phyloP scores from a whole-genome alignment of 176 grass and related monocot species.

The Eremochloa ophiuroides region DNA sequence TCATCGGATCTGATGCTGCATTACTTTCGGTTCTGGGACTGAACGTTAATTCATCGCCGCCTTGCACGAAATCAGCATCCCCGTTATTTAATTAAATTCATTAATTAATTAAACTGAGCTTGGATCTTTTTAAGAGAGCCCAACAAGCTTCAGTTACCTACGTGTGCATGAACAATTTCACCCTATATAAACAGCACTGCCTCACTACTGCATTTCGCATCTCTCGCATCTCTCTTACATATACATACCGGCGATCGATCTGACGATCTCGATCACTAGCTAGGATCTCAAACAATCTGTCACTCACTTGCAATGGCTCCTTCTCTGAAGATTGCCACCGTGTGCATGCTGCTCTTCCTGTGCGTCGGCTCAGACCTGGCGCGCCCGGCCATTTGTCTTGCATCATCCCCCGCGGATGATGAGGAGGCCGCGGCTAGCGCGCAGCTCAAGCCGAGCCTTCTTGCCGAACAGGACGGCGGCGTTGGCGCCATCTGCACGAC shows the following conservation, averaged over 20 bases:
- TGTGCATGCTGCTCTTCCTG: background rate
- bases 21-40: background rate
- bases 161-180: background rate
- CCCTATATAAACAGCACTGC: background rate
- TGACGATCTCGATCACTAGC: background rate
- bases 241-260: background rate
- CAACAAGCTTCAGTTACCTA: background rate
- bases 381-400: background rate
- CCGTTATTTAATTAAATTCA: background rate
- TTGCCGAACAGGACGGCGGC: background rate
- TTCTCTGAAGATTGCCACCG: background rate
- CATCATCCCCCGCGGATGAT: background rate
- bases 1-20: background rate
- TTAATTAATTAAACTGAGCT: no score
- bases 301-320: background rate
- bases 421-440: background rate
- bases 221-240: no score
- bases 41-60: background rate
- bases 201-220: background rate
- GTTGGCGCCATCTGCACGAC: background rate
- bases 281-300: background rate
- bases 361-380: background rate
- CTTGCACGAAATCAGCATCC: slow-evolving; percentile 3
- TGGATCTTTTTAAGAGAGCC: background rate
- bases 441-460: background rate